Percentiles rank a stretch among this genome's conserved stretches.
These are phyloP conservation scores for Serendipita sp. DNA, from an alignment of 768 basidiomycete genomes.

Conservation along the genomic window DNA sequence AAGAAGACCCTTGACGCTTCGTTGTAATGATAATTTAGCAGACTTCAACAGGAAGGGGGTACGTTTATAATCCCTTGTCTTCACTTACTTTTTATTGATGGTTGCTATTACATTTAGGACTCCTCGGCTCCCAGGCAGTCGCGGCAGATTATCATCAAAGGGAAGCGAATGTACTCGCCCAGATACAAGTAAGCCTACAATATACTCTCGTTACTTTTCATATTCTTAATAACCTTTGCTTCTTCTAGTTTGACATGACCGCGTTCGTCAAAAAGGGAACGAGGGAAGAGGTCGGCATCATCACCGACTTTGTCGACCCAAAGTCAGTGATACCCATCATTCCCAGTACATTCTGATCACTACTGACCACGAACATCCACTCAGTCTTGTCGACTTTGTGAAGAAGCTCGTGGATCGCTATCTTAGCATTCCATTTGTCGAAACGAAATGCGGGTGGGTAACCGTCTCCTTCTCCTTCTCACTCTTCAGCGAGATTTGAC, in stretches of 20 bases:
- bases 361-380: constrained; percentile 7
- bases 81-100: background rate
- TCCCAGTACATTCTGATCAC: constrained; percentile 2
- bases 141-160: constrained; percentile 55
- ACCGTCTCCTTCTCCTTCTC: background rate
- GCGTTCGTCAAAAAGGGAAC: constrained; percentile 84
- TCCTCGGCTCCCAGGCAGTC: constrained; percentile 49
- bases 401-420: constrained; percentile 62
- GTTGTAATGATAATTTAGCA: constrained; percentile 9
- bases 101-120: constrained; percentile 9
- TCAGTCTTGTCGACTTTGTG: constrained; percentile 66
- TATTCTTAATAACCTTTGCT: constrained; percentile 7
- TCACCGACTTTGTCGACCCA: constrained; percentile 67
- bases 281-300: constrained; percentile 51
- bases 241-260: constrained; percentile 68
- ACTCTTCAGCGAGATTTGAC: too few relatives aligned
- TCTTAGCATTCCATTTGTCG: constrained; percentile 68
- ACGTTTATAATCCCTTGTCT: background rate
- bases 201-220: constrained; percentile 21
- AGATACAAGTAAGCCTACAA: constrained; percentile 49
- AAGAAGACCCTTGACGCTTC: background rate
- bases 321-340: constrained; percentile 25
- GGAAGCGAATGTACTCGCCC: constrained; percentile 54
- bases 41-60: constrained; percentile 11
- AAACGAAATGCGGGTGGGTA: constrained; percentile 71